Evolutionary conservation across 1,139 yeast species (phyloP).

Genomic region (Geotrichum fermentans): DNA sequence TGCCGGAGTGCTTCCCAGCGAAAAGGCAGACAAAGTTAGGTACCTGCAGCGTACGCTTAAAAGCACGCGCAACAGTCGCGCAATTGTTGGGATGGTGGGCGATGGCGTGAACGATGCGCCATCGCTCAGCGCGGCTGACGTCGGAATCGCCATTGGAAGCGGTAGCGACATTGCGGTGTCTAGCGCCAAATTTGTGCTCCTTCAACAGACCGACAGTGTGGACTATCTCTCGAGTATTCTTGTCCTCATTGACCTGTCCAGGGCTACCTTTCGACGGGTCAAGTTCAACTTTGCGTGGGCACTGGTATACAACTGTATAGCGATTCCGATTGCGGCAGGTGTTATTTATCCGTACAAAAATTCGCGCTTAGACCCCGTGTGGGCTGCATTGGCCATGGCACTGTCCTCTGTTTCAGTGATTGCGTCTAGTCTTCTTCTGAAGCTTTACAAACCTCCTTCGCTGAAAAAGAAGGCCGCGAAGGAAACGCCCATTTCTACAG

Average conservation of each 20-base stretch:
- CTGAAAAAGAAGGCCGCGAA: background rate
- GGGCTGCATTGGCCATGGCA: conserved; percentile 88
- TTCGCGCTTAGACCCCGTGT: conserved; percentile 72
- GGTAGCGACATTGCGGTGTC: conserved; percentile 94
- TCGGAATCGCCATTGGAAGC: conserved; percentile 86
- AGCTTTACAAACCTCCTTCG: conserved; percentile 31
- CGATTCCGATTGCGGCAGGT: conserved; percentile 94
- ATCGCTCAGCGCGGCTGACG: conserved; percentile 77
- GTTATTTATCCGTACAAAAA: conserved; percentile 69
- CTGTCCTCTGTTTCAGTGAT: conserved; percentile 86
- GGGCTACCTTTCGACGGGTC: conserved; percentile 63
- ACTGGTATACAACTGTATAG: conserved; percentile 70
- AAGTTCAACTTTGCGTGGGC: conserved; percentile 86
- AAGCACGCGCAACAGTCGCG: conserved; percentile 26
- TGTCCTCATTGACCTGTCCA: conserved; percentile 64
- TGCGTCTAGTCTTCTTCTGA: conserved; percentile 61
- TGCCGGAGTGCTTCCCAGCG: conserved; percentile 70
- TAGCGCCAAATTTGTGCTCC: conserved; percentile 81
- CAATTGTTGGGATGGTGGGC: conserved; percentile 64
- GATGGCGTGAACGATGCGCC: conserved; percentile 97
- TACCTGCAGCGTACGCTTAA: conserved; percentile 42
- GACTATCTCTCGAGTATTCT: conserved; percentile 47
- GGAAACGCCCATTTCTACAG: no score
- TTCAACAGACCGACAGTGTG: conserved; percentile 30
- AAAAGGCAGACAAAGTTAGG: conserved; percentile 57